Conservation (phyloP, 208 protist species). For the Jaenimonas drosophilae region DNA sequence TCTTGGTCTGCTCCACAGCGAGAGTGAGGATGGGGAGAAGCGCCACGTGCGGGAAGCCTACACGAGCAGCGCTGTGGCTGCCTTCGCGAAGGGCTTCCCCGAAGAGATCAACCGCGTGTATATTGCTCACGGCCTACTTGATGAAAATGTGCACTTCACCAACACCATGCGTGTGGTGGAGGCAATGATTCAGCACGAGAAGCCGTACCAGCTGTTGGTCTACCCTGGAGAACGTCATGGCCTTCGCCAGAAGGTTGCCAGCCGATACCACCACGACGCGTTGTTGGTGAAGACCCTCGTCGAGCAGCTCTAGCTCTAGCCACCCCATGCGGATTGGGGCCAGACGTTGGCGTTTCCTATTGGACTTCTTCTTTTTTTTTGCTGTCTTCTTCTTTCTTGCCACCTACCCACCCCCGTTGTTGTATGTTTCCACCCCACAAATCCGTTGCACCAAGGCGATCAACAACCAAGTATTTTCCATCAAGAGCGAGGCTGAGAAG, state of each 20-base stretch:
- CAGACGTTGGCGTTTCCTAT: not conserved
- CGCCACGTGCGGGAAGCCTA: slow-evolving; percentile 36
- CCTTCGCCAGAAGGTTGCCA: slow-evolving; percentile 56
- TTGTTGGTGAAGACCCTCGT: slow-evolving; percentile 59
- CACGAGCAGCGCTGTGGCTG: slow-evolving; percentile 35
- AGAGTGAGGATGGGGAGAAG: slow-evolving; percentile 5
- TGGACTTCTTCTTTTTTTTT: slow-evolving; percentile 1
- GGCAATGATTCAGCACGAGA: slow-evolving; percentile 59
- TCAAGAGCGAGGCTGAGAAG: too few species aligned
- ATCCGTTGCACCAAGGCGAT: not conserved
- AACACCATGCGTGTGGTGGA: slow-evolving; percentile 70
- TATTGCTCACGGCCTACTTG: slow-evolving; percentile 87
- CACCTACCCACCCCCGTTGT: not conserved
- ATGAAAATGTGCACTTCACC: slow-evolving; percentile 93
- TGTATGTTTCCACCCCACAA: not conserved
- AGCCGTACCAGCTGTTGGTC: slow-evolving; percentile 80
- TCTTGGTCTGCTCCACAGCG: slow-evolving; percentile 65
- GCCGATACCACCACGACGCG: slow-evolving; percentile 63
- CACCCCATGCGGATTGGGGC: not conserved
- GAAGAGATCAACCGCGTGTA: slow-evolving; percentile 83
- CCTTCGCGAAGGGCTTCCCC: slow-evolving; percentile 62
- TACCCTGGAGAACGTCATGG: slow-evolving; percentile 87
- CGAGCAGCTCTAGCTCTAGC: slow-evolving; percentile 24
- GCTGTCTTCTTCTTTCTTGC: not conserved
- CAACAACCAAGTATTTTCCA: too few species aligned